Percentiles rank a stretch among this genome's conserved stretches.
phyloP scores from a whole-genome alignment of 176 grass and related monocot genomes.

The Zea mays region Zm-B73-REFERENCE-NAM-5.0 NC_050098.1:157877001-157877500 shows the following conservation, averaged over 20 bases:
- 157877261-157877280: too few relatives aligned
- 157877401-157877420: conserved; percentile 25
- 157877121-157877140: conserved; percentile 33
- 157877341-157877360: background rate
- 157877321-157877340: background rate
- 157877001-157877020: conserved; percentile 64
- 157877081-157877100: conserved; percentile 10
- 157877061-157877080: conserved; percentile 37
- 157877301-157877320: background rate
- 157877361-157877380: background rate
- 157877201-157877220: background rate
- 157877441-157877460: conserved; percentile 25
- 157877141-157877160: conserved; percentile 34
- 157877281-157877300: background rate
- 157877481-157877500: background rate
- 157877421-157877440: conserved; percentile 33
- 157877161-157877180: background rate
- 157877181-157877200: conserved; percentile 10
- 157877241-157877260: too few relatives aligned
- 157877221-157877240: conserved; percentile 19
- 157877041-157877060: conserved; percentile 87
- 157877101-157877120: background rate
- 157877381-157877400: conserved; percentile 36
- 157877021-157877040: conserved; percentile 59
- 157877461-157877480: conserved; percentile 28